Conservation (phyloP, 2,329 filamentous ascomycete species). For the Colletotrichum sp. region DNA sequence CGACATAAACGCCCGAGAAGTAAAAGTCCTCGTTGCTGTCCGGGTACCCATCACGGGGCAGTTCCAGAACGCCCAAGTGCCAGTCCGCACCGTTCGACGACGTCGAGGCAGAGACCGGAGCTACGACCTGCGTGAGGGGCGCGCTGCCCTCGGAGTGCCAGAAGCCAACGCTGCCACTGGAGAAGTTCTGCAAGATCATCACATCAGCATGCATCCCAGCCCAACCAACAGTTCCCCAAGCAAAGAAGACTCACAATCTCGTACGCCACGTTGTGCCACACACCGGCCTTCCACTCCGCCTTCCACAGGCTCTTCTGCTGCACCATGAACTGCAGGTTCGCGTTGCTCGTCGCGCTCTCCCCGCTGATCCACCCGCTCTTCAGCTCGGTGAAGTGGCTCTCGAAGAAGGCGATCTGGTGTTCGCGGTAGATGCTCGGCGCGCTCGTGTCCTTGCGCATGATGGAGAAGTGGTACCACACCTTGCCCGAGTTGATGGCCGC, state of each 20-base stretch:
- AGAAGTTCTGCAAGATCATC: conserved; percentile 55
- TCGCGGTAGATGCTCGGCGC: conserved; percentile 66
- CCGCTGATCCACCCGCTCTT: conserved; percentile 68
- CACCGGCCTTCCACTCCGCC: conserved; percentile 61
- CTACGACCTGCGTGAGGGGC: conserved; percentile 61
- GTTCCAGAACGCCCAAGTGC: conserved; percentile 73
- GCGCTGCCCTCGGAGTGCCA: conserved; percentile 71
- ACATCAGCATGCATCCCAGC: background rate
- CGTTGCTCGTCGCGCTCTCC: conserved; percentile 46
- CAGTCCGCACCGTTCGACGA: conserved; percentile 73
- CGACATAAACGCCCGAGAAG: conserved; percentile 75
- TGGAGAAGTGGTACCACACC: conserved; percentile 75
- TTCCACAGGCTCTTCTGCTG: conserved; percentile 67
- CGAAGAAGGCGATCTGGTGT: conserved; percentile 69
- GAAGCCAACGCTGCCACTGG: conserved; percentile 64
- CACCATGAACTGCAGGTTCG: conserved; percentile 69
- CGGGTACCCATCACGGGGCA: conserved; percentile 61
- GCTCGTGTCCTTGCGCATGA: conserved; percentile 64
- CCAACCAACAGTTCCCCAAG: background rate
- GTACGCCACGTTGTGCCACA: conserved; percentile 80
- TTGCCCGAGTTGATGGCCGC: conserved; percentile 69
- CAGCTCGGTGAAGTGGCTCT: conserved; percentile 77
- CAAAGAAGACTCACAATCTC: conserved; percentile 56
- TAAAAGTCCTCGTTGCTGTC: conserved; percentile 69
- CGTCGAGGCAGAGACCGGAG: conserved; percentile 63